Percentiles rank a stretch among this genome's conserved stretches.
Evolutionary conservation across 2,329 filamentous ascomycete genomes (phyloP).

Genomic region (Paraphoma chrysanthemicola): DNA sequence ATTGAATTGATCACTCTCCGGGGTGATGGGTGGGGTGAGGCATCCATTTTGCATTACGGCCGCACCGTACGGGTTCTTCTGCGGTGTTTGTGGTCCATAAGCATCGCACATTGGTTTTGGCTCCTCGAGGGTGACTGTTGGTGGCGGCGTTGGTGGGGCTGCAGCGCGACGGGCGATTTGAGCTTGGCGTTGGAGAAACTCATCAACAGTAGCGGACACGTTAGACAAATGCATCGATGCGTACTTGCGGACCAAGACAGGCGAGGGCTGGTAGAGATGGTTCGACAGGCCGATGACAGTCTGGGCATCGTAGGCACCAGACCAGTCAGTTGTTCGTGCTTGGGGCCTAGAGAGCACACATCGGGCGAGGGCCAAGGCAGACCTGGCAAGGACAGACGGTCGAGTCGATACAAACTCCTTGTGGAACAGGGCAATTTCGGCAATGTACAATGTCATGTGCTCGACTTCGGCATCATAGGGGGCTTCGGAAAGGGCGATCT

Average conservation of each 20-base stretch:
- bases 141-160: conserved; percentile 65
- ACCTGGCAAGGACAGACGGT: conserved; percentile 88
- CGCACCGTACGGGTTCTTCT: conserved; percentile 72
- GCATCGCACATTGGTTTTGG: conserved; percentile 54
- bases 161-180: conserved; percentile 55
- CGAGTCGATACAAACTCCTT: conserved; percentile 94
- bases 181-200: conserved; percentile 68
- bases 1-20: conserved; percentile 61
- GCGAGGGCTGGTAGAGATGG: conserved; percentile 70
- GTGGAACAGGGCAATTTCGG: conserved; percentile 94
- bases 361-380: conserved; percentile 83
- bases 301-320: conserved; percentile 71
- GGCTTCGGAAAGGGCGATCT: conserved; percentile 80
- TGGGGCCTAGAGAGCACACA: conserved; percentile 85
- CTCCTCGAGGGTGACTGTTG: conserved; percentile 58
- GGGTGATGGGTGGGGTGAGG: conserved; percentile 85
- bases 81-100: conserved; percentile 77
- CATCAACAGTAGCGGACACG: conserved; percentile 69
- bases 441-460: conserved; percentile 92
- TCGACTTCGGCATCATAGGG: conserved; percentile 84
- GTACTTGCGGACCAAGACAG: conserved; percentile 73
- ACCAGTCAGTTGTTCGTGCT: conserved; percentile 78
- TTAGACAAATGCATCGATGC: conserved; percentile 69
- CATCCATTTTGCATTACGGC: conserved; percentile 74
- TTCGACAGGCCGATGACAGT: conserved; percentile 71